phyloP scores from a whole-genome alignment of 2,329 filamentous ascomycete genomes.

The Penicillium sp. region DNA sequence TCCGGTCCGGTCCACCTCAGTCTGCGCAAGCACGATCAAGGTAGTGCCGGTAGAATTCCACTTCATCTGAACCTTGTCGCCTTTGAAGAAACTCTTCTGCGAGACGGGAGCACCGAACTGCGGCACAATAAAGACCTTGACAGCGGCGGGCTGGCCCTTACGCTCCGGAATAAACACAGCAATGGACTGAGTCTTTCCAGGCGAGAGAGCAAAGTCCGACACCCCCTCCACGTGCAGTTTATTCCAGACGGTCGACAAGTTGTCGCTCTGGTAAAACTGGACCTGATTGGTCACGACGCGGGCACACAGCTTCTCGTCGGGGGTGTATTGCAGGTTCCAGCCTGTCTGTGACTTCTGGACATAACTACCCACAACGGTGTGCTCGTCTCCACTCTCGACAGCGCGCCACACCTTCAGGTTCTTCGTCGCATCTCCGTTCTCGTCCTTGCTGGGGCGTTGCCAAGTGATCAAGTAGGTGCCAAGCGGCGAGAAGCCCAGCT shows the following conservation, averaged over 20 bases:
- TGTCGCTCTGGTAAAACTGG: conserved; percentile 87
- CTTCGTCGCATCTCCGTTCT: conserved; percentile 86
- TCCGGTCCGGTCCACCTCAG: conserved; percentile 94
- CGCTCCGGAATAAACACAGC: conserved; percentile 93
- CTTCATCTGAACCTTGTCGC: conserved; percentile 96
- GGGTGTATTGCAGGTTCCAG: conserved; percentile 96
- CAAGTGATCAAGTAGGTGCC: conserved; percentile 94
- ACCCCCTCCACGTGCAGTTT: conserved; percentile 91
- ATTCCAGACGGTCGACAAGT: conserved; percentile 86
- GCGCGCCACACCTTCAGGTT: conserved; percentile 97
- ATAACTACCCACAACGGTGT: conserved; percentile 73
- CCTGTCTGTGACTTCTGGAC: conserved; percentile 94
- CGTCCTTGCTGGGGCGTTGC: conserved; percentile 90
- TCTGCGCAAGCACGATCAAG: conserved; percentile 91
- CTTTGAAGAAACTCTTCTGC: conserved; percentile 99
- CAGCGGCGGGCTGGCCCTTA: conserved; percentile 90
- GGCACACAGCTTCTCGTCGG: conserved; percentile 88
- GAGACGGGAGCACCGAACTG: conserved; percentile 78
- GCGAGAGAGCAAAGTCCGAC: conserved; percentile 80
- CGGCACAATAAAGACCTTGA: conserved; percentile 92
- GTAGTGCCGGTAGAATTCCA: conserved; percentile 93
- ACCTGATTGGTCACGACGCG: conserved; percentile 95
- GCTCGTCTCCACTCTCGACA: conserved; percentile 62
- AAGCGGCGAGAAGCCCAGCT: conserved; percentile 86
- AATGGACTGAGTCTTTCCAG: conserved; percentile 83